A percentile compares a stretch with the other conserved stretches of the same genome.
These are phyloP conservation scores for Cladorrhinum sp. DNA, from an alignment of 2,329 filamentous ascomycete species.

Conservation along the genomic window DNA sequence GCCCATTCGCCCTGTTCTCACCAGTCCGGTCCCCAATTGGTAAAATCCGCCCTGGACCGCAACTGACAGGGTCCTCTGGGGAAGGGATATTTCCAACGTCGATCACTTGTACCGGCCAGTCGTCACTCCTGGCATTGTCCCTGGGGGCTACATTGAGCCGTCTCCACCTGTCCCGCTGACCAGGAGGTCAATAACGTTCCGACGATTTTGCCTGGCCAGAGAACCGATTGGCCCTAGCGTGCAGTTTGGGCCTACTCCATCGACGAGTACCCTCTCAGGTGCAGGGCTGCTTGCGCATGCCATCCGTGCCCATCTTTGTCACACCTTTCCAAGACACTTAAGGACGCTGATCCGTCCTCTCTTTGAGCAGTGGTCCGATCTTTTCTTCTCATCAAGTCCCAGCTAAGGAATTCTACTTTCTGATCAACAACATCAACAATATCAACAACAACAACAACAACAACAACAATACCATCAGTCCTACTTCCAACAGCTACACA, in stretches of 20 bases:
- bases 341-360: conserved; percentile 57
- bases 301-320: conserved; percentile 31
- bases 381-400: conserved; percentile 33
- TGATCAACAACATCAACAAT: conserved; percentile 47
- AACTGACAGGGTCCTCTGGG: conserved; percentile 28
- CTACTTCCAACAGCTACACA: conserved; percentile 12
- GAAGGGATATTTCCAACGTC: conserved; percentile 51
- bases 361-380: conserved; percentile 29
- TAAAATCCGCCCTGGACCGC: conserved; percentile 23
- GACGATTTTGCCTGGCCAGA: conserved; percentile 37
- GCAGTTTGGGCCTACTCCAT: conserved; percentile 31
- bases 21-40: conserved; percentile 14
- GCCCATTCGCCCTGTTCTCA: neutral
- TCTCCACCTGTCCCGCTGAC: conserved; percentile 44
- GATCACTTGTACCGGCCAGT: conserved; percentile 51
- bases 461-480: conserved; percentile 18
- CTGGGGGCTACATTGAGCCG: conserved; percentile 27
- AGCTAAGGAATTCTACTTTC: conserved; percentile 46
- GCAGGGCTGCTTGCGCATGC: conserved; percentile 27
- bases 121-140: conserved; percentile 43
- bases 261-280: conserved; percentile 13
- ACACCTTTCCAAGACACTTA: conserved; percentile 47
- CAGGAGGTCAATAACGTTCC: conserved; percentile 42
- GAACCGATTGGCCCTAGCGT: conserved; percentile 40
- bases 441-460: conserved; percentile 21